A percentile compares a stretch with the other conserved stretches of the same genome.
Evolutionary conservation across 805 yeast genomes (phyloP).

Genomic region (Myxozyma mucilagina): DNA sequence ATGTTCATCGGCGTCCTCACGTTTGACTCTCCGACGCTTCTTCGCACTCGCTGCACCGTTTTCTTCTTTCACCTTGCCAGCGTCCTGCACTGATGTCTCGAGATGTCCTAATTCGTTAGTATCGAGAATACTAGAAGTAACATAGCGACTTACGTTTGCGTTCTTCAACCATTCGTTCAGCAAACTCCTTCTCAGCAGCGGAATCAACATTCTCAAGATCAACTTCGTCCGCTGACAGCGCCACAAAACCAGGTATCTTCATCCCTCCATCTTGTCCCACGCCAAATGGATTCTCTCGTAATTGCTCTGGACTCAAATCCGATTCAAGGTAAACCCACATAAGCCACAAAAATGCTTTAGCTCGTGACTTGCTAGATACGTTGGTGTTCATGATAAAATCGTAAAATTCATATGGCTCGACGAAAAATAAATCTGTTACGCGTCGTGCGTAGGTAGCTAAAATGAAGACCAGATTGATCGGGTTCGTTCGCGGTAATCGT

Average conservation of each 20-base stretch:
- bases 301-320: slow-evolving; percentile 52
- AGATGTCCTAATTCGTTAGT: slow-evolving; percentile 11
- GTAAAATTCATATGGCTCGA: slow-evolving; percentile 53
- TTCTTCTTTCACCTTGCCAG: not conserved
- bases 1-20: slow-evolving; percentile 6
- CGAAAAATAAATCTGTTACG: slow-evolving; percentile 47
- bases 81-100: slow-evolving; percentile 2
- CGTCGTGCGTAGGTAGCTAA: slow-evolving; percentile 62
- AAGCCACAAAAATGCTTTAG: slow-evolving; percentile 77
- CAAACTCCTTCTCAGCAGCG: slow-evolving; percentile 47
- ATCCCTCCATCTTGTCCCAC: slow-evolving; percentile 41
- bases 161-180: slow-evolving; percentile 42
- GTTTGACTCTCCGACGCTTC: slow-evolving; percentile 7
- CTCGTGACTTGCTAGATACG: slow-evolving; percentile 65
- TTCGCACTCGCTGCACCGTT: not conserved
- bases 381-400: slow-evolving; percentile 68
- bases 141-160: slow-evolving; percentile 13
- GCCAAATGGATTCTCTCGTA: slow-evolving; percentile 61
- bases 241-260: slow-evolving; percentile 44
- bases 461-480: slow-evolving; percentile 74
- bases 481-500: slow-evolving; percentile 54
- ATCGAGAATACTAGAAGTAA: not conserved
- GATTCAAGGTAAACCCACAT: slow-evolving; percentile 80
- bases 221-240: slow-evolving; percentile 37
- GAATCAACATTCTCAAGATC: slow-evolving; percentile 47